Conservation (phyloP, 2,329 filamentous ascomycete species). For the Ascochyta rabiei region DNA sequence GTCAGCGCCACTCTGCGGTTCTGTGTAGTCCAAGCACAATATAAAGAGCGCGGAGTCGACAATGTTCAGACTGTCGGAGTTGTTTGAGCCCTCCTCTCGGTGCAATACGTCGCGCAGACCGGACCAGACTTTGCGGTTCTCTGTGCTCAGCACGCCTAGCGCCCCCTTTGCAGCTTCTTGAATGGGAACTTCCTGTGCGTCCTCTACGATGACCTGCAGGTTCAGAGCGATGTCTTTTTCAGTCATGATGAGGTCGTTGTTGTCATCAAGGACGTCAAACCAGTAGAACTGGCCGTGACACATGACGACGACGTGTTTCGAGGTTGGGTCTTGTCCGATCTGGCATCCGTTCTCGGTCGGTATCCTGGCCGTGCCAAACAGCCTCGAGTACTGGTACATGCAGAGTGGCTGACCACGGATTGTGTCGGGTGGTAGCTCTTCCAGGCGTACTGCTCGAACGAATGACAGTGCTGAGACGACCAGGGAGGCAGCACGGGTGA, state of each 20-base stretch:
- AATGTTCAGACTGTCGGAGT: constrained; percentile 93
- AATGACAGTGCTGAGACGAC: constrained; percentile 91
- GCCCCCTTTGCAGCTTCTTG: constrained; percentile 96
- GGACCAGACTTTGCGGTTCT: constrained; percentile 96
- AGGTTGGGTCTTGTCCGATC: constrained; percentile 91
- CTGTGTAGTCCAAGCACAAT: constrained; percentile 89
- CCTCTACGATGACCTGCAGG: constrained; percentile 87
- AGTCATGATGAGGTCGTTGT: constrained; percentile 94
- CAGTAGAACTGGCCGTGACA: constrained; percentile 97
- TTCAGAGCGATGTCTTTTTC: constrained; percentile 93
- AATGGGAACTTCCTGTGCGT: constrained; percentile 86
- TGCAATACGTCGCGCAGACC: constrained; percentile 86
- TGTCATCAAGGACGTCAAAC: constrained; percentile 96
- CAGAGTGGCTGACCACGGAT: constrained; percentile 83
- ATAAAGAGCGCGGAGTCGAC: constrained; percentile 94
- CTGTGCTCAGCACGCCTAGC: constrained; percentile 89
- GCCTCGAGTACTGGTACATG: constrained; percentile 97
- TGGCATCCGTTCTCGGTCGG: constrained; percentile 94
- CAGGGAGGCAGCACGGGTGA: constrained; percentile 89
- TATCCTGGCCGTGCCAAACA: constrained; percentile 93
- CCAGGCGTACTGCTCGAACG: constrained; percentile 87
- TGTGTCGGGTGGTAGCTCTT: constrained; percentile 89
- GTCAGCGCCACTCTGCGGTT: constrained; percentile 78
- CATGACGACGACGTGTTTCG: constrained; percentile 90
- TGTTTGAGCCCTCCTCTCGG: constrained; percentile 86